Percentiles rank a stretch among this genome's conserved stretches.
Evolutionary conservation across 2,329 filamentous ascomycete genomes (phyloP).

Genomic region (Colletotrichum sp.): DNA sequence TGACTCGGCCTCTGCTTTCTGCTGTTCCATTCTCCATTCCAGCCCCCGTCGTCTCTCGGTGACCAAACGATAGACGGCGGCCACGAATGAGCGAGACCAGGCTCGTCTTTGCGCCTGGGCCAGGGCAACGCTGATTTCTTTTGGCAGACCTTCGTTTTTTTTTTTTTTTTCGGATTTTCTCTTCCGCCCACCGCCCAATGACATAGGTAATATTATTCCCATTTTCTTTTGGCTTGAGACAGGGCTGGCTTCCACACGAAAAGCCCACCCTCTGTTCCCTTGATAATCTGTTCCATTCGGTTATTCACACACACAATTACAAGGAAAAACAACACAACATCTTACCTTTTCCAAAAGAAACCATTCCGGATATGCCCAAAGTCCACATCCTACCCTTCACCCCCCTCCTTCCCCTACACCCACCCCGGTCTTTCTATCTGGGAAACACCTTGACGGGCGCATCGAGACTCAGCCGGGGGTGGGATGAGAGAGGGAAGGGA

Average conservation of each 20-base stretch:
- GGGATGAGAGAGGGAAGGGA: not conserved
- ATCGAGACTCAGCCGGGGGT: not conserved
- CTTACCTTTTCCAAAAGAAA: slow-evolving; percentile 4
- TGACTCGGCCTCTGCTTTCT: not conserved
- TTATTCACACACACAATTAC: not conserved
- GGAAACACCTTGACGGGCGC: not conserved
- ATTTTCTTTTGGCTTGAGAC: slow-evolving; percentile 3
- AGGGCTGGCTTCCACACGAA: not conserved
- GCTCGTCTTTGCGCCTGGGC: not conserved
- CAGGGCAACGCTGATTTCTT: not conserved
- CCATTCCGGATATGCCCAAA: not conserved
- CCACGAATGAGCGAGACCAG: not conserved
- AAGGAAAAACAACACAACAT: not conserved
- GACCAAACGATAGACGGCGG: not conserved
- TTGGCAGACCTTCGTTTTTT: not conserved
- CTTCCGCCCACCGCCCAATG: not conserved
- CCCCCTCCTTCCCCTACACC: not conserved
- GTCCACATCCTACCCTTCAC: not conserved
- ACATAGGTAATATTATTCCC: not conserved
- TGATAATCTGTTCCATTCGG: not conserved
- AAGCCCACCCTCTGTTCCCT: not conserved
- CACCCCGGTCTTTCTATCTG: not conserved
- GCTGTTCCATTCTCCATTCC: not conserved
- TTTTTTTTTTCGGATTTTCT: not conserved
- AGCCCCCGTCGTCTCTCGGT: not conserved